Base-by-base conservation (phyloP, 78 protist genomes). In the Chrysochromulina tobinii region DNA sequence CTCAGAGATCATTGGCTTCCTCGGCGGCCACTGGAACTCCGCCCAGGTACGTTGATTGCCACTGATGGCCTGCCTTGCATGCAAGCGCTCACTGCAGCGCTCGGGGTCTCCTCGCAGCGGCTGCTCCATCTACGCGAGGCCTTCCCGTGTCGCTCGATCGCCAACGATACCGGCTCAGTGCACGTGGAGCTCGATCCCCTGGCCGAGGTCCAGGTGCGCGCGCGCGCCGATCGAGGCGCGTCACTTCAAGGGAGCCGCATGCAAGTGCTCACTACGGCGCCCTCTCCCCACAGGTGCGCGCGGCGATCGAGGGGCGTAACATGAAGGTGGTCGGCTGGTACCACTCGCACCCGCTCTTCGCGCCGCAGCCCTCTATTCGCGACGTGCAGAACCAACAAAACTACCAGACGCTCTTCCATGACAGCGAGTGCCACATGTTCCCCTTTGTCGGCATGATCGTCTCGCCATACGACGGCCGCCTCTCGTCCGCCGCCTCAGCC, bases 251-350 rank as follows among this genome's bases (percentile, higher is more conserved):
- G 38, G 38, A 0, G 67, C 38, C 38, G 38, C 38, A 38, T 38
- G 38, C 38, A 38, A 38, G 38, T 38, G 38, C 38, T 38, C 38
- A 38, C 38, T 38, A 38, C 38, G 38, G 38, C 38, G 38, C 38
- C 38, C 38, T 38, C 38, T 38, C 38, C 38, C 38, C 38, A 38
- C 38, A 38, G 38, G 38, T 38, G 38, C 38, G 38, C 38, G 38
- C 38, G 64, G 64, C 64, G 21, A 66, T 66, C 38, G 15, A 17
- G 21, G 73, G 1, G 7, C 27, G 61, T n/a, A 81, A 66, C 38
- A 20, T 94, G 50, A 81, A 61, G 6, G 69, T 93, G 58, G 95
- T 94, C 7, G 97, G 97, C 57, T 96, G 97, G 97, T 96, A 96
- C 77, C 97, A 96, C 87, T 92, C 95, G 18, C 97, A 96, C 87